A percentile compares a stretch with the other conserved stretches of the same genome.
These are phyloP conservation scores for Trametes hirsuta DNA, from an alignment of 1,284 basidiomycete species.

Conservation along the genomic window DNA sequence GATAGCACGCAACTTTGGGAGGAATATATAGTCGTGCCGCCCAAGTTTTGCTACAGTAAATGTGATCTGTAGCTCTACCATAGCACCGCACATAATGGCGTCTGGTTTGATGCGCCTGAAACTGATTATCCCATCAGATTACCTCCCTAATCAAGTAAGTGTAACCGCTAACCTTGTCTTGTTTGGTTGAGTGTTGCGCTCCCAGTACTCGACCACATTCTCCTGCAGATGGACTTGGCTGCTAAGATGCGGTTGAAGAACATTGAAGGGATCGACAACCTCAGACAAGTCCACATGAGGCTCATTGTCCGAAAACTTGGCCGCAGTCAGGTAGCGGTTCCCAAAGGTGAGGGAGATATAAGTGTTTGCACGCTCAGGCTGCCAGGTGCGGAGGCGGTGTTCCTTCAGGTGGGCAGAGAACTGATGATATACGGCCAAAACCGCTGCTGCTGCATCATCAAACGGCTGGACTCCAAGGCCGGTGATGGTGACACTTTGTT, in stretches of 20 bases:
- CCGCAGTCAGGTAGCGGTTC: background rate
- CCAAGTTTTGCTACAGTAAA: background rate
- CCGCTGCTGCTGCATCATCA: background rate
- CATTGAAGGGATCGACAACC: background rate
- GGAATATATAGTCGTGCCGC: background rate
- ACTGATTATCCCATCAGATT: too few species aligned
- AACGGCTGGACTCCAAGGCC: background rate
- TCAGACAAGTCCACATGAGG: background rate
- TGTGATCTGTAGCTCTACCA: background rate
- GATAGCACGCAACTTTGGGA: background rate
- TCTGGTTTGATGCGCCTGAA: background rate
- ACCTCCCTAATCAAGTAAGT: too few species aligned
- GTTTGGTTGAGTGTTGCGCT: background rate
- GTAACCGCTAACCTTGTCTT: background rate
- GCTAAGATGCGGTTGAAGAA: background rate
- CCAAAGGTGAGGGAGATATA: background rate
- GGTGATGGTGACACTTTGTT: background rate
- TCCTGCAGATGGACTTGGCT: background rate
- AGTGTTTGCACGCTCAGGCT: background rate
- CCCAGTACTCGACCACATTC: background rate
- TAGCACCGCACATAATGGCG: background rate
- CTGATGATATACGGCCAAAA: background rate
- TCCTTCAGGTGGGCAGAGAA: background rate
- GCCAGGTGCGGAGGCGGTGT: background rate
- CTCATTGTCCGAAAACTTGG: background rate